These are phyloP conservation scores for Colletotrichum spinosum DNA, from an alignment of 2,329 filamentous ascomycete genomes.

Conservation along the genomic window DNA sequence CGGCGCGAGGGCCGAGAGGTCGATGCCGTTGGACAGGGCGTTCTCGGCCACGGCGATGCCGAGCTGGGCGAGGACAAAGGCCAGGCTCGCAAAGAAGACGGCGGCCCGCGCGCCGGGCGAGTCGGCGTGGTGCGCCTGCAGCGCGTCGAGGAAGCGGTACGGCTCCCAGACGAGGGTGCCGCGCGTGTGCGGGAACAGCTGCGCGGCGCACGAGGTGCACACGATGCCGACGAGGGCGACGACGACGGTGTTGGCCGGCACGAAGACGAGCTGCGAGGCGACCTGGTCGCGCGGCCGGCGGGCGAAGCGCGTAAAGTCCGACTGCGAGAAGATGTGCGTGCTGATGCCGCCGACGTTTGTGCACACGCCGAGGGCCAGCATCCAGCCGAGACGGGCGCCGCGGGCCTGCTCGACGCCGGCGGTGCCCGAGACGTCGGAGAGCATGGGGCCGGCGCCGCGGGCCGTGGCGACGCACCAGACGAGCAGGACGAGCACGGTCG, in stretches of 20 bases:
- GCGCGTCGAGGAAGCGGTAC: slow-evolving; percentile 42
- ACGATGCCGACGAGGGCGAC: slow-evolving; percentile 45
- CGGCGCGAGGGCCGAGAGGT: slow-evolving; percentile 45
- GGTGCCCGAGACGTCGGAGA: slow-evolving; percentile 39
- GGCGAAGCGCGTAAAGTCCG: slow-evolving; percentile 46
- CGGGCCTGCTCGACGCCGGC: slow-evolving; percentile 39
- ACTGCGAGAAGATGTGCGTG: slow-evolving; percentile 45
- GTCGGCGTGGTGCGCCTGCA: slow-evolving; percentile 37
- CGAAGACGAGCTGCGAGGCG: slow-evolving; percentile 43
- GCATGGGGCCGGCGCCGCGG: slow-evolving; percentile 41
- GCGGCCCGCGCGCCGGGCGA: slow-evolving; percentile 33
- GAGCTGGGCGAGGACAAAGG: slow-evolving; percentile 39
- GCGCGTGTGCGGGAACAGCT: slow-evolving; percentile 41
- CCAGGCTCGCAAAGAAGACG: slow-evolving; percentile 39
- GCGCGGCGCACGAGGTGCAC: slow-evolving; percentile 45
- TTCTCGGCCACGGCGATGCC: slow-evolving; percentile 40
- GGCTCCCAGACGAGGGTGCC: slow-evolving; percentile 44
- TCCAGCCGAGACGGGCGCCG: slow-evolving; percentile 41
- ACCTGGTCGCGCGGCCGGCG: slow-evolving; percentile 44
- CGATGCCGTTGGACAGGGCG: slow-evolving; percentile 41
- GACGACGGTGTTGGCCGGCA: slow-evolving; percentile 42
- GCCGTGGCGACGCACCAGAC: slow-evolving; percentile 45
- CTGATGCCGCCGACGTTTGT: slow-evolving; percentile 46
- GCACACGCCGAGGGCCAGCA: slow-evolving; percentile 43
- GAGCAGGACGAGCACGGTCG: slow-evolving; percentile 45